phyloP scores from a whole-genome alignment of 1,284 basidiomycete genomes.

The Ceraceosorus guamensis region DNA sequence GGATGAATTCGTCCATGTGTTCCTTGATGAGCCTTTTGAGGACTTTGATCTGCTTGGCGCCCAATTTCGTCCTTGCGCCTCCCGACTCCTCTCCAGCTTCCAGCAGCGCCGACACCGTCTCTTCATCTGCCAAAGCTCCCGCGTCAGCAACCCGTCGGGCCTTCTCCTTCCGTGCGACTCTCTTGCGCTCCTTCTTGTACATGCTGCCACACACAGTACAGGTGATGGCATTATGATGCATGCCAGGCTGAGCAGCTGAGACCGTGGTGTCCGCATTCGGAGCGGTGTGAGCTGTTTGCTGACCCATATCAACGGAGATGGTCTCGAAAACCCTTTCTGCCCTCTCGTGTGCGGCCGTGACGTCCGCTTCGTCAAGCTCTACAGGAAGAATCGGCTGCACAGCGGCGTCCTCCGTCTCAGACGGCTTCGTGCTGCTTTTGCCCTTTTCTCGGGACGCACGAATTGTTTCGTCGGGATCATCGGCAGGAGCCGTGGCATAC shows the following conservation, averaged over 20 bases:
- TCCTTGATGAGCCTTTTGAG: conserved; percentile 20
- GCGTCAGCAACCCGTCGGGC: too few relatives aligned
- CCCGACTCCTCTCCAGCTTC: neutral
- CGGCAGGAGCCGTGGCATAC: neutral
- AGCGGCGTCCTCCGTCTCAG: neutral
- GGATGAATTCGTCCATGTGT: conserved; percentile 43
- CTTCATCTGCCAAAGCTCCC: too few relatives aligned
- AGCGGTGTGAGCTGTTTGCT: neutral
- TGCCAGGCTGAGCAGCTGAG: neutral
- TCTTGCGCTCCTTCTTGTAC: conserved; percentile 10
- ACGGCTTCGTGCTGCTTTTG: neutral
- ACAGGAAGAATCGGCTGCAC: neutral
- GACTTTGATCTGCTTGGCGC: conserved; percentile 7
- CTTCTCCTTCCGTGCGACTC: conserved; percentile 13
- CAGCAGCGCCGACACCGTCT: too few relatives aligned
- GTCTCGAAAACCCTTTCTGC: conserved; percentile 1
- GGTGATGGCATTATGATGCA: conserved; percentile 1
- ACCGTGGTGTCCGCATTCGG: neutral
- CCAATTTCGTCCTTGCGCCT: too few relatives aligned
- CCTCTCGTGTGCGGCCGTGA: neutral
- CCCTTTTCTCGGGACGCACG: neutral
- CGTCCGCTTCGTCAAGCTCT: conserved; percentile 1
- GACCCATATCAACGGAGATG: neutral
- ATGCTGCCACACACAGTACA: conserved; percentile 22
- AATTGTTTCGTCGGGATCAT: neutral